A percentile compares a stretch with the other conserved stretches of the same genome.
phyloP scores from a whole-genome alignment of 2,329 filamentous ascomycete genomes.

The Nemania bipapillata region DNA sequence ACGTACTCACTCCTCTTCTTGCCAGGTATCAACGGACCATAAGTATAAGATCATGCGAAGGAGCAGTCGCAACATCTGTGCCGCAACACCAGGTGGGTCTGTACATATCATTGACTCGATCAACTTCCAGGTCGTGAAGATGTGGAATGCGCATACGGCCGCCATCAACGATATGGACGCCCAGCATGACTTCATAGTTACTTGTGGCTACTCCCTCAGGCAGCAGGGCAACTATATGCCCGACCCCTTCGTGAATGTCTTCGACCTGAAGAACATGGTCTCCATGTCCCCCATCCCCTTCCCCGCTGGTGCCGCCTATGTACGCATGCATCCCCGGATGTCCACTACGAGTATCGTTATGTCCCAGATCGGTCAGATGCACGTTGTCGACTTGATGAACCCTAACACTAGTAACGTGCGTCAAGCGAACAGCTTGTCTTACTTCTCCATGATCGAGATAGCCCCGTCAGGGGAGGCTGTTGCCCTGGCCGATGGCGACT shows the following conservation, averaged over 20 bases:
- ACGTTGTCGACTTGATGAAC: conserved; percentile 95
- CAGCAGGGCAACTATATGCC: conserved; percentile 83
- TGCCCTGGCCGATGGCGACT: conserved; percentile 81
- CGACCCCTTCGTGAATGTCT: conserved; percentile 93
- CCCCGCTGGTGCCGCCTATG: conserved; percentile 90
- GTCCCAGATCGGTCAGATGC: conserved; percentile 90
- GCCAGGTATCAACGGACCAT: conserved; percentile 73
- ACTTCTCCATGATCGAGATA: conserved; percentile 83
- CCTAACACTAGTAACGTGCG: conserved; percentile 86
- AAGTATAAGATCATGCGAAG: conserved; percentile 94
- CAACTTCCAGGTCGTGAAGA: conserved; percentile 80
- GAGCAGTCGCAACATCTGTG: conserved; percentile 83
- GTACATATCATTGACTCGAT: conserved; percentile 87
- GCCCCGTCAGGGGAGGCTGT: conserved; percentile 88
- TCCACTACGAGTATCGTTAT: conserved; percentile 94
- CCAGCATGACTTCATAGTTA: conserved; percentile 92
- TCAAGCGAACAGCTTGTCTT: conserved; percentile 80
- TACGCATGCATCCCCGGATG: conserved; percentile 95
- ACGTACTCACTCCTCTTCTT: not conserved
- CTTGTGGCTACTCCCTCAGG: conserved; percentile 89
- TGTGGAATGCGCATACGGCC: conserved; percentile 89
- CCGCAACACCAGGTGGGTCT: conserved; percentile 82
- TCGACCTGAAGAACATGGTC: conserved; percentile 89
- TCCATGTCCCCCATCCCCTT: conserved; percentile 92
- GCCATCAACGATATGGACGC: conserved; percentile 97